Base-by-base conservation (phyloP, 768 basidiomycete genomes). In the Dentipellis sp. region DNA sequence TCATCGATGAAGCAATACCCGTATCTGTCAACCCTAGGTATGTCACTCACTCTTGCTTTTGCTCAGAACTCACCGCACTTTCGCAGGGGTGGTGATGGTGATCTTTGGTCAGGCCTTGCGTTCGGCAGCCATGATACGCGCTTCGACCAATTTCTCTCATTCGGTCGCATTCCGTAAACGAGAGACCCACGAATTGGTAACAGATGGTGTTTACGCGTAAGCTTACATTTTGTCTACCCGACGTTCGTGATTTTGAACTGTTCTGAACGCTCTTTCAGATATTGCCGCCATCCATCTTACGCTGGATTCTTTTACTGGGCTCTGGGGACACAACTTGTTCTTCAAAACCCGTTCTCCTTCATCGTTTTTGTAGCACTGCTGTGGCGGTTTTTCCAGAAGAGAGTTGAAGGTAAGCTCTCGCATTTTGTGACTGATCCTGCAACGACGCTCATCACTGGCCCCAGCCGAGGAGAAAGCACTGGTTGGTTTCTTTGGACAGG, bases 261-360 rank as follows among this genome's bases (percentile, higher is more conserved):
- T 36, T 67, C 11, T 50, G 42, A 29, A 16, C 29, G 29, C 29
- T 29, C 37, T 22, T 54, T 45, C 62, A 92, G 91, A 7, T 88
- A 82, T 81, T 86, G 84, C 58, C 83, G 97, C 12, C 97, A 99
- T 70, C 97, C 97, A 10, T 97, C 95, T 0, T 99, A 99, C 63
- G 82, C 91, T 1, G 97, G 94, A 2, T 99, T 97, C 75, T 95
- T 90, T 69, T 98, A 95, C 69, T 98, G 97, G 97, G 94, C 93
- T 0, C 65, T 99, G 23, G 93, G 94, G 2, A 97, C 93, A 0
- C 97, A 99, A 67, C 71, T 98, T 38, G 80, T 92, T 0, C 76
- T 98, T 19, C 93, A 93, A 66, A 99, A 98, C 66, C 81, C 88
- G 0, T 34, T 93, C 14, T 83, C 83, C 12, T 83, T 90, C 60